These are phyloP conservation scores for Themeda triandra DNA, from an alignment of 176 grass and related monocot species.

Conservation along the genomic window DNA sequence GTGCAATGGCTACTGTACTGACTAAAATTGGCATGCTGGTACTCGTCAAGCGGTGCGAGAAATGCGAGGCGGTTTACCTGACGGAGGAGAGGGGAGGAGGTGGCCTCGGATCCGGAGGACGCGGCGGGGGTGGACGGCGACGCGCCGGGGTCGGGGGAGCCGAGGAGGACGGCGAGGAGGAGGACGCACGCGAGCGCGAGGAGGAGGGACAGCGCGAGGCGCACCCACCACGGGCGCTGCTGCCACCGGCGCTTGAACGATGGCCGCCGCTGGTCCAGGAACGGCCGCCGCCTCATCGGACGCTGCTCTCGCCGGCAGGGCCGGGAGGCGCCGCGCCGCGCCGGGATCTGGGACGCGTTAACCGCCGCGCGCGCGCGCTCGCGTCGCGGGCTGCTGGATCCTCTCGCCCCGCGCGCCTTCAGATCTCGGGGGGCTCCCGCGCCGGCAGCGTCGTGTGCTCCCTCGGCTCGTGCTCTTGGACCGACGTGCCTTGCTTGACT, in stretches of 20 bases:
- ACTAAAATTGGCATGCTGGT: neutral
- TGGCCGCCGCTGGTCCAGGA: conserved; percentile 62
- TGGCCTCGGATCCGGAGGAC: conserved; percentile 14
- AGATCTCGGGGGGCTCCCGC: conserved; percentile 42
- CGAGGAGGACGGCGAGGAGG: conserved; percentile 31
- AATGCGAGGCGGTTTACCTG: conserved; percentile 34
- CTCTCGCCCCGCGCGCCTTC: conserved; percentile 9
- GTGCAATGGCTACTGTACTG: neutral
- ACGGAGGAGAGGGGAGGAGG: conserved; percentile 30
- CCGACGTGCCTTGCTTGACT: conserved; percentile 45
- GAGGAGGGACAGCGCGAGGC: conserved; percentile 42
- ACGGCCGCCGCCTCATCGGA: conserved; percentile 61
- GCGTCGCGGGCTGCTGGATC: neutral
- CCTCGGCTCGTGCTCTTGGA: neutral
- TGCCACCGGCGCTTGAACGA: conserved; percentile 70
- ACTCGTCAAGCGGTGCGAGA: neutral
- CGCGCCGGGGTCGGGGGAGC: conserved; percentile 37
- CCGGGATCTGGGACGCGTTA: conserved; percentile 28
- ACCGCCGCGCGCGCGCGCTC: neutral
- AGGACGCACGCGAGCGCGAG: conserved; percentile 43
- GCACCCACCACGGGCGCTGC: conserved; percentile 53
- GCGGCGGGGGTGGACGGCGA: conserved; percentile 12
- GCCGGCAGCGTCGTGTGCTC: conserved; percentile 6
- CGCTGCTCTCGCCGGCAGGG: neutral
- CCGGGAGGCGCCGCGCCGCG: neutral